These are phyloP conservation scores for Apiotrichum mycotoxinovorans DNA, from an alignment of 1,284 basidiomycete genomes.

Conservation along the genomic window DNA sequence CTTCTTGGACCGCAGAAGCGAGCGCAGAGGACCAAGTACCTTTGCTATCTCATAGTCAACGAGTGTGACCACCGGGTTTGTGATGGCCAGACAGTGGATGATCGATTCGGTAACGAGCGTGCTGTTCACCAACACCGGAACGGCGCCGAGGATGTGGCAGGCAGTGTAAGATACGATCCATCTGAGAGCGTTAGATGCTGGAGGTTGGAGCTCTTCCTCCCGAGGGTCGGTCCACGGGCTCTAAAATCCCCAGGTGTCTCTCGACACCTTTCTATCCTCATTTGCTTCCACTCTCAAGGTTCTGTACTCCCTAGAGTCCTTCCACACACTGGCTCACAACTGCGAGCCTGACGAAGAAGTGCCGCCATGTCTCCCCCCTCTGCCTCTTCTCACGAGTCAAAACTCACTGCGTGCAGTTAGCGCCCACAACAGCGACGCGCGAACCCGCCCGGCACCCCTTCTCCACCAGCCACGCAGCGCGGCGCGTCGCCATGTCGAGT, in stretches of 20 bases:
- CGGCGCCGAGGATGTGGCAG: conserved; percentile 36
- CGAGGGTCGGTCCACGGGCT: too few species aligned
- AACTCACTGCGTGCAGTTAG: conserved; percentile 28
- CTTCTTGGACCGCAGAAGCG: not conserved
- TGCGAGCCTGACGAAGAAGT: too few species aligned
- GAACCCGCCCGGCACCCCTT: conserved; percentile 30
- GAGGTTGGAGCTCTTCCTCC: too few species aligned
- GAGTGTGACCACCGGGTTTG: conserved; percentile 24
- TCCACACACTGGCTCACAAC: too few species aligned
- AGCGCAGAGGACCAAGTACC: conserved; percentile 11
- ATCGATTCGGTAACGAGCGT: conserved; percentile 23
- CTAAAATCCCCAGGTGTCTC: too few species aligned
- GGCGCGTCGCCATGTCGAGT: conserved; percentile 16
- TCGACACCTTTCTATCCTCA: too few species aligned
- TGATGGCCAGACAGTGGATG: conserved; percentile 26
- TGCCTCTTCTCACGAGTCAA: too few species aligned
- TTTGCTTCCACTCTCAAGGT: too few species aligned
- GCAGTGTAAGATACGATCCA: conserved; percentile 28
- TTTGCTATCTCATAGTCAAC: conserved; percentile 30
- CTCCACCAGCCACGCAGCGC: conserved; percentile 30
- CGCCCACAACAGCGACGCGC: conserved; percentile 33
- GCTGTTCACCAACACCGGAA: conserved; percentile 34
- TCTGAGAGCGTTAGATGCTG: not conserved
- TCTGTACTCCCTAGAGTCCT: too few species aligned
- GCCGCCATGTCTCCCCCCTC: too few species aligned